Evolutionary conservation across 306 rosid genomes (phyloP), one percentile per base, ranked within the genome.

Genomic region (Adenanthera pavonina): DNA sequence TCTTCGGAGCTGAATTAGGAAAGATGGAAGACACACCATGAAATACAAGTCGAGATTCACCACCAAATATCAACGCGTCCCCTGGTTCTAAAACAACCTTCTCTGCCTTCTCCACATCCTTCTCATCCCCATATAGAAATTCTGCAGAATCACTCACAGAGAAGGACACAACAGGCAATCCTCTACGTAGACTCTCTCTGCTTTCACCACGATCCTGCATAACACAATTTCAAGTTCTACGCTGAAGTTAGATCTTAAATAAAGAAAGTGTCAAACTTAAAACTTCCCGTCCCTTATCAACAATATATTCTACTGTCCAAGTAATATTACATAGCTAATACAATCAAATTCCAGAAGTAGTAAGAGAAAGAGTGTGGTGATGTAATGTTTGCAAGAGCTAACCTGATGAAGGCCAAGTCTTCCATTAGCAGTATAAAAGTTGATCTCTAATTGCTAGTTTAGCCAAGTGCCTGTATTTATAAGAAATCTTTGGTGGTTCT

Each of bases 371-470:
- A 38, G 25, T 3, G 25, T 25, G 75, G 13, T 34, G 12, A 10
- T 71, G 36, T 2, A 48, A 19, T 15, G 33, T 19, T 54, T 16
- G 17, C 25, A 67, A 52, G 65, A 14, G 65, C 81, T 20, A 44
- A 92, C 97, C 92, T 86, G 90, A 85, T 92, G 97, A 76, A 90
- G 88, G 49, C 94, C 92, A 61, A 92, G 92, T 75, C 78, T 87
- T 80, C 96, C 97, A 46, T 4, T 61, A 49, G 75, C 85, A 10
- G 79, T 41, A 80, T 93, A 93, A 79, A 91, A 93, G 82, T 93
- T 93, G 75, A 85, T n/a, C n/a, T n/a, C n/a, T n/a, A n/a, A 90
- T 83, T 69, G 91, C 89, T 75, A 48, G 57, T 53, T n/a, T 12
- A 51, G 83, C 94, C 49, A 87, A 48, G 20, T 52, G 3, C 48